Evolutionary conservation across 192 early-diverging fungal genomes (phyloP).

Genomic region (Backusella tuberculispora): DNA sequence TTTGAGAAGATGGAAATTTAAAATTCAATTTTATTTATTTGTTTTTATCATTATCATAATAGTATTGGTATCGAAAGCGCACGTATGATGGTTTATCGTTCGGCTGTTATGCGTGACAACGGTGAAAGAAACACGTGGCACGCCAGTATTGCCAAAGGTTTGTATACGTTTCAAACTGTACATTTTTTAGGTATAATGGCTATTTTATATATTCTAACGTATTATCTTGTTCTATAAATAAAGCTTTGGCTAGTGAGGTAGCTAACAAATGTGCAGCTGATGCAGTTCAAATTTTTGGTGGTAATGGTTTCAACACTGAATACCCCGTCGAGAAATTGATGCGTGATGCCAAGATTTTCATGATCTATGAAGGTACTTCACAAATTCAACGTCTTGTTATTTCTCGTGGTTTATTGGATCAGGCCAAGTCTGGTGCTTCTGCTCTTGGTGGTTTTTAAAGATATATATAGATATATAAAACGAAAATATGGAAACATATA

Average conservation of each 20-base stretch:
- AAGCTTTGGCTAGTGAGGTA: slow-evolving; percentile 73
- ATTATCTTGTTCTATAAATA: neutral
- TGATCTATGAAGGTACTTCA: slow-evolving; percentile 96
- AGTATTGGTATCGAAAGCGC: slow-evolving; percentile 87
- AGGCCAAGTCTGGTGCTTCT: slow-evolving; percentile 37
- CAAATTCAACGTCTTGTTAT: slow-evolving; percentile 95
- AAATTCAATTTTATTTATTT: neutral
- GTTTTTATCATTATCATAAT: slow-evolving; percentile 7
- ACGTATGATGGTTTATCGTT: slow-evolving; percentile 80
- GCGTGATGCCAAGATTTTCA: slow-evolving; percentile 93
- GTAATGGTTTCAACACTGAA: slow-evolving; percentile 81
- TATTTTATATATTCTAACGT: neutral
- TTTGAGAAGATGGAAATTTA: neutral
- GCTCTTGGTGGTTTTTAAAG: slow-evolving; percentile 37
- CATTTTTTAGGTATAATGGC: neutral
- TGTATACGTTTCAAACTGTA: neutral
- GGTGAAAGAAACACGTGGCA: slow-evolving; percentile 90
- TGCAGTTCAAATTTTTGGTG: slow-evolving; percentile 97
- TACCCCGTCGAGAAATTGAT: slow-evolving; percentile 97
- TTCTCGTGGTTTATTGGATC: slow-evolving; percentile 80
- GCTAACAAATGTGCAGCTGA: slow-evolving; percentile 83
- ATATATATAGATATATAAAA: neutral
- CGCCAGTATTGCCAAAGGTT: slow-evolving; percentile 91
- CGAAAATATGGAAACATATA: neutral
- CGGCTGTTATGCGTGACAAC: slow-evolving; percentile 85